Evolutionary conservation across 2,329 filamentous ascomycete genomes (phyloP), one percentile per base, ranked within the genome.

Genomic region (Fusarium sp.): DNA sequence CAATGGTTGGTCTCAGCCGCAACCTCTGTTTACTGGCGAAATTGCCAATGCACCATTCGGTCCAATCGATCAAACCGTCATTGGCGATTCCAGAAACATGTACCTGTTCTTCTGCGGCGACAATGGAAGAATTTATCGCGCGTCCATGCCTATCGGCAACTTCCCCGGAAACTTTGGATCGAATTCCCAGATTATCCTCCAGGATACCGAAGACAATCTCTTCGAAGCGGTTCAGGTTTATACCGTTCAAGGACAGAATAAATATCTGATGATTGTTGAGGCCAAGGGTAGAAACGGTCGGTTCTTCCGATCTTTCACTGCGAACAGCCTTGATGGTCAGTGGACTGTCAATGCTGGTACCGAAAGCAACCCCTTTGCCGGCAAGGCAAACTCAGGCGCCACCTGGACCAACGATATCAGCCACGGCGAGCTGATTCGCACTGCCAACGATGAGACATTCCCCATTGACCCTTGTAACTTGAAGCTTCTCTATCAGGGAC

Each of bases 221-320:
- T 91, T 91, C 76, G 89, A 92, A 73, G 88, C 88, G 0, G 88
- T 90, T 0, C 85, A 91, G 71, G 89, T 92, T 41, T 92, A 91
- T 79, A 89, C 83, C 2, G 73, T 91, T 58, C 51, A 82, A 25
- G 86, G 85, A 41, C 81, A 85, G 71, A 81, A 81, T 65, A 78
- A 84, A 67, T 91, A 91, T 77, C 85, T 91, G 57, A 90, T 91
- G 87, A 85, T 91, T 30, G 88, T 91, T 41, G 89, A 92, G 77
- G 82, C 87, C 0, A 86, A 88, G 45, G 89, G 89, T 2, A 32
- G 79, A 2, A 79, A 83, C 25, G 89, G 89, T 1, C 84, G 90
- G 4, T 92, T 87, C 78, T 91, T 91, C 85, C 88, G 89, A 61
- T 90, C 88, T 3, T 91, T 88, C 81, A 90, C 88, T 3, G 86